phyloP scores from a whole-genome alignment of 2,329 filamentous ascomycete genomes.

The Diplocarpon mali region DNA sequence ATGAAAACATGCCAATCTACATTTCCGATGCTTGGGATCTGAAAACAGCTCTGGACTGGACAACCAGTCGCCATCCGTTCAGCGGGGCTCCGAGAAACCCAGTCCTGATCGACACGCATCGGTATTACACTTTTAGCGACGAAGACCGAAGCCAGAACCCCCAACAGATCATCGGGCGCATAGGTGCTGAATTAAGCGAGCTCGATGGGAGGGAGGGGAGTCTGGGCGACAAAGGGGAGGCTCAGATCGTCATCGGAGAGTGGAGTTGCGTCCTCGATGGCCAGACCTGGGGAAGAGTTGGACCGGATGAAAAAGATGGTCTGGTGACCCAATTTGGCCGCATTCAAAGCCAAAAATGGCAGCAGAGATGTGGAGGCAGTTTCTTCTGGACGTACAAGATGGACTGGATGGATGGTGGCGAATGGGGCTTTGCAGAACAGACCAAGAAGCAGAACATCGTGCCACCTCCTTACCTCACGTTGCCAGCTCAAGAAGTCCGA shows the following conservation, averaged over 20 bases:
- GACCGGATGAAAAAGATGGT: constrained; percentile 32
- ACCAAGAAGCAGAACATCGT: constrained; percentile 34
- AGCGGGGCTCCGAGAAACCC: constrained; percentile 29
- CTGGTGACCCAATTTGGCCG: constrained; percentile 37
- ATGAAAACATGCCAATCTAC: constrained; percentile 40
- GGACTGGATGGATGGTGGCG: constrained; percentile 48
- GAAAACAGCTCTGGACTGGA: constrained; percentile 34
- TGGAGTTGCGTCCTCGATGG: constrained; percentile 45
- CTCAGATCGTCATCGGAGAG: constrained; percentile 43
- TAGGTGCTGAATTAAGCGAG: constrained; percentile 32
- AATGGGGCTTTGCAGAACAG: constrained; percentile 48
- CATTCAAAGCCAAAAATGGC: constrained; percentile 37
- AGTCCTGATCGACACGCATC: constrained; percentile 46
- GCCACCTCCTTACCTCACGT: constrained; percentile 29
- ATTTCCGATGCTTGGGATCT: constrained; percentile 49
- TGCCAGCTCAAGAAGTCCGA: constrained; percentile 30
- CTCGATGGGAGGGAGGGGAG: constrained; percentile 37
- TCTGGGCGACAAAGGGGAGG: constrained; percentile 37
- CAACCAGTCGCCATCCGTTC: constrained; percentile 29
- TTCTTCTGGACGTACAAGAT: constrained; percentile 53
- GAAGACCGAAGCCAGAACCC: constrained; percentile 39
- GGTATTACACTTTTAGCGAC: constrained; percentile 47
- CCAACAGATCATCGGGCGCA: constrained; percentile 38
- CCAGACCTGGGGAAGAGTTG: constrained; percentile 38
- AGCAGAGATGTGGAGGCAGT: constrained; percentile 37